These are phyloP conservation scores for Pyrenula massariospora DNA, from an alignment of 495 filamentous ascomycete genomes.

Conservation along the genomic window DNA sequence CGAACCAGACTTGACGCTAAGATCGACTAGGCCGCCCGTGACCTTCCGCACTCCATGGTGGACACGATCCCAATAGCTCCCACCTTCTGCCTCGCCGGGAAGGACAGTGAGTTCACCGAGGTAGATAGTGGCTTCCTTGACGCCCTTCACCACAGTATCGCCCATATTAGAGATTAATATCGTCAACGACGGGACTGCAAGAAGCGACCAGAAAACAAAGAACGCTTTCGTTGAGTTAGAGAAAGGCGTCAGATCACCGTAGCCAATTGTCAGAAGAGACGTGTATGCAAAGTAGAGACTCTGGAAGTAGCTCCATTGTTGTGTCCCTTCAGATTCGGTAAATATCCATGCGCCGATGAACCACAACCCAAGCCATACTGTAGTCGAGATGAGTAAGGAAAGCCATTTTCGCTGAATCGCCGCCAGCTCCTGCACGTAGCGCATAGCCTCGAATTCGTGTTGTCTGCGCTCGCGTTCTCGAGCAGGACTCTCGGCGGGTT, in stretches of 20 bases:
- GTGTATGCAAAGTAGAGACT: slow-evolving; percentile 73
- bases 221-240: slow-evolving; percentile 66
- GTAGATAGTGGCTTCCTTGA: slow-evolving; percentile 58
- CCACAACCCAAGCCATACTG: slow-evolving; percentile 65
- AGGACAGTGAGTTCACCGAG: slow-evolving; percentile 66
- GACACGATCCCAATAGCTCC: slow-evolving; percentile 4
- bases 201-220: slow-evolving; percentile 82
- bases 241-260: slow-evolving; percentile 61
- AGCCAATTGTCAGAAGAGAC: slow-evolving; percentile 73
- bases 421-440: slow-evolving; percentile 52
- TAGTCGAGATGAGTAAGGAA: slow-evolving; percentile 48
- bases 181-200: slow-evolving; percentile 73
- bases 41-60: slow-evolving; percentile 5
- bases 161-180: slow-evolving; percentile 78
- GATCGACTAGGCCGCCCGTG: background rate
- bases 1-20: background rate
- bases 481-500: background rate
- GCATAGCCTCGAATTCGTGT: slow-evolving; percentile 70
- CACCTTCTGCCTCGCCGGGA: slow-evolving; percentile 42
- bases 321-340: slow-evolving; percentile 33
- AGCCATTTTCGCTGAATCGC: slow-evolving; percentile 51
- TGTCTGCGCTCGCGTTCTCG: slow-evolving; percentile 48
- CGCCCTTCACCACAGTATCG: slow-evolving; percentile 14
- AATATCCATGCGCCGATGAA: slow-evolving; percentile 69
- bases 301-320: slow-evolving; percentile 68